Evolutionary conservation across 1,284 basidiomycete species (phyloP).

Genomic region (Cryptococcus hybrid): DNA sequence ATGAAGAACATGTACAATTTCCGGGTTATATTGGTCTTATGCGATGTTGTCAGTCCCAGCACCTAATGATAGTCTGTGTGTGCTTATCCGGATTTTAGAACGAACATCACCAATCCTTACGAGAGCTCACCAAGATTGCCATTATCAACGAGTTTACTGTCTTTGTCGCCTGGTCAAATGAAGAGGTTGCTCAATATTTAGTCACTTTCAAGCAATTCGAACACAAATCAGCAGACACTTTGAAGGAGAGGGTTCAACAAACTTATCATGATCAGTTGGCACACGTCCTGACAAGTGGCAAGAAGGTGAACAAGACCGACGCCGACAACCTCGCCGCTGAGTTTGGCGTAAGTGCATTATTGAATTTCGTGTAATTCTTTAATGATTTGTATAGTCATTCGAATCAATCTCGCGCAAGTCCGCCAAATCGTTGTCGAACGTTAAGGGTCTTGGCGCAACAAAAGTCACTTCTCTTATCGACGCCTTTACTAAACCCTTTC

Average conservation of each 20-base stretch:
- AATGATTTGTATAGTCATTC: constrained; percentile 61
- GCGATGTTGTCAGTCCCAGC: constrained; percentile 72
- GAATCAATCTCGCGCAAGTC: constrained; percentile 71
- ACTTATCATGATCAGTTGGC: constrained; percentile 80
- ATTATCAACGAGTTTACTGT: constrained; percentile 91
- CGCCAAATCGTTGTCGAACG: constrained; percentile 69
- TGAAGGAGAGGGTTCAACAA: constrained; percentile 90
- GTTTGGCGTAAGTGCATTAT: constrained; percentile 71
- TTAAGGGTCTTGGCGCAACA: constrained; percentile 92
- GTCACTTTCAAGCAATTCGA: constrained; percentile 91
- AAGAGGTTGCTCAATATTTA: constrained; percentile 91
- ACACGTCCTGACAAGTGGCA: constrained; percentile 82
- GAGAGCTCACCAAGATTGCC: constrained; percentile 90
- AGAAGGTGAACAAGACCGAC: constrained; percentile 96
- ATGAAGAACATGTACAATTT: constrained; percentile 78
- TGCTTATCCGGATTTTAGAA: constrained; percentile 54
- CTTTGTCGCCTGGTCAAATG: constrained; percentile 84
- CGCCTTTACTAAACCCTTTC: constrained; percentile 55
- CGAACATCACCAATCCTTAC: constrained; percentile 85
- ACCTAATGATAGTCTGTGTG: not conserved
- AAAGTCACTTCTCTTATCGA: constrained; percentile 71
- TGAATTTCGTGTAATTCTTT: not conserved
- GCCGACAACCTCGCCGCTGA: constrained; percentile 88
- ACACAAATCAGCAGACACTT: constrained; percentile 86
- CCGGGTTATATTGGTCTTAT: constrained; percentile 83